Base-by-base conservation (phyloP, 1,284 basidiomycete species). In the Lentinus polychrous region DNA sequence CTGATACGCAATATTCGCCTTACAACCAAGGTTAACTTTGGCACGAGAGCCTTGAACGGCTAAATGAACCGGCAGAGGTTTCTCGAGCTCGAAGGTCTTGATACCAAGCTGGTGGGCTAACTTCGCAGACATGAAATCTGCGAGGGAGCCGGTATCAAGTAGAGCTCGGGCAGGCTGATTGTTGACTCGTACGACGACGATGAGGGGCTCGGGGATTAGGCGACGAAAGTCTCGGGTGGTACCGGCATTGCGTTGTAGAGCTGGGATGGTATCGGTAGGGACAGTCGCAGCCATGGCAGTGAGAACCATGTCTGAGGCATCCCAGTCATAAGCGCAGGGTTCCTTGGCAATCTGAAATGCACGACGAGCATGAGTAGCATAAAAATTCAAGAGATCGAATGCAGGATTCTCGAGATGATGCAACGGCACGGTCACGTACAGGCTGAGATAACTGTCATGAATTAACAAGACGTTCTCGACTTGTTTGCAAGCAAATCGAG, bases 71-170 rank as follows among this genome's bases (percentile, higher is more conserved):
- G 56, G 52, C 8, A 68, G 36, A 1, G 59, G 66, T 14, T 62
- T 65, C 0, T 43, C 43, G 0, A 67, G 41, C 2, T 51, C 46
- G 0, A 55, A 44, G 1, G 48, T 32, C 12, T 48, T 45, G 0
- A 67, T 8, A 2, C 56, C 51, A 0, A 70, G 45, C 40, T 71
- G 66, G 36, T 71, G 64, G 0, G 55, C 68, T 1, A 72, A 20
- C 4, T 50, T 64, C 0, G 62, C 65, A 6, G 66, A 72, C 41
- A 74, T 57, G 41, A 74, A 68, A 37, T 74, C 67, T 0, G 62
- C 62, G 0, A 70, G 52, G 0, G 69, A 73, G 1, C 68, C 66
- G 0, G 61, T 53, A 38, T 72, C 66, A 0, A 73, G 17, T 10
- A 72, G 46, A 0, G 66, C 66, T 0, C 55, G 34, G 1, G 55